Percentiles rank a stretch among this genome's conserved stretches.
Evolutionary conservation across 2,329 filamentous ascomycete genomes (phyloP).

Genomic region (Aureobasidium musti): DNA sequence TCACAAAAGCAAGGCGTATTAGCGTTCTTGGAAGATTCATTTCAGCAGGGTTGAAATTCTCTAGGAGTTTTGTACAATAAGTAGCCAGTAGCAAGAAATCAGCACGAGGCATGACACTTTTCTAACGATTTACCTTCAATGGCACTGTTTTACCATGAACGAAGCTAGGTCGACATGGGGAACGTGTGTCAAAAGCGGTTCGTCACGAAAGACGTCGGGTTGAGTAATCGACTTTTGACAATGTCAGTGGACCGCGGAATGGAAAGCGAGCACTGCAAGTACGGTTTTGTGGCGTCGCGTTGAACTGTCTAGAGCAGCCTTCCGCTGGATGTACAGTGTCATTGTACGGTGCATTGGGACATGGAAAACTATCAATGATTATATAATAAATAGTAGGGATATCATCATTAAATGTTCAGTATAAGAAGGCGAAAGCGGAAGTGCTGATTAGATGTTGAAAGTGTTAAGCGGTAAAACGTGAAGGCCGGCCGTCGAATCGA

Average conservation of each 20-base stretch:
- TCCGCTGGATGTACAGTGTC: no score
- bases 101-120: conserved; percentile 17
- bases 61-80: conserved; percentile 9
- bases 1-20: conserved; percentile 24
- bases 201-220: neutral
- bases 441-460: neutral
- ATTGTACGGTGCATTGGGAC: no score
- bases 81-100: neutral
- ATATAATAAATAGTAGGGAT: neutral
- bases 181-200: neutral
- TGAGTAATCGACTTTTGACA: neutral
- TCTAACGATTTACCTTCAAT: neutral
- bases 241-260: no score
- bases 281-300: no score
- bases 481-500: neutral
- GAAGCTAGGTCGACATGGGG: neutral
- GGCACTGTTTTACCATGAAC: neutral
- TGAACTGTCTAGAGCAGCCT: no score
- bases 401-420: neutral
- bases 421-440: no score
- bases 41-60: neutral
- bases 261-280: no score
- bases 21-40: conserved; percentile 19
- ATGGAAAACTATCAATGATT: neutral
- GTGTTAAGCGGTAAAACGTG: neutral